Evolutionary conservation across 176 grass and related monocot genomes (phyloP), one percentile per base, ranked within the genome.

Genomic region (Dactylis glomerata): DNA sequence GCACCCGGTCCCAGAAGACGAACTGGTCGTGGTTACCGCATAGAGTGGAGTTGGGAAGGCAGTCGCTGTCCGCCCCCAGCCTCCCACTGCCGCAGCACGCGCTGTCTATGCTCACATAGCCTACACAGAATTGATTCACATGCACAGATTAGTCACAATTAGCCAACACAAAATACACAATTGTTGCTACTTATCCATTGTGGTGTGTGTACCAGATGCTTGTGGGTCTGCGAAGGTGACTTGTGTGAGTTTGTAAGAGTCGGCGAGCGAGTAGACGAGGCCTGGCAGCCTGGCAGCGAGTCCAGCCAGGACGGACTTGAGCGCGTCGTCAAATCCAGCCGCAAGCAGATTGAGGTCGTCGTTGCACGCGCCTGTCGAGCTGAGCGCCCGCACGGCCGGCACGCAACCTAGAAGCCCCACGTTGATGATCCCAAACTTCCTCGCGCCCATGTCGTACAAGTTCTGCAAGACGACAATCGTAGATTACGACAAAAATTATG

Each of bases 361-460:
- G 34, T 50, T 15, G 71, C 89, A 91, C 3, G 42, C 82, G 51
- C 62, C 89, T 1, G 46, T 34, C 19, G 77, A 31, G 81, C 33
- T 81, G 10, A 68, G 59, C 17, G 59, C 46, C 5, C 89, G 76
- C 78, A 63, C 76, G 0, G 9, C 0, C 16, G 89, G 89, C 9
- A 81, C 67, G 69, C 89, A 91, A 0, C 89, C 89, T 0, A 91
- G 47, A 0, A 51, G 76, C 0, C 89, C 89, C 6, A 82, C n/a
- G 81, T 88, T 88, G 50, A 88, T 46, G 72, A 91, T 75, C 19
- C 34, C 89, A 0, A 91, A 51, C 82, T 91, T 91, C 76, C 89
- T 81, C 23, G 85, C 81, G 17, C 89, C 89, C 45, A 88, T 12
- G 30, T 3, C 11, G 77, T 91, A 56, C 85, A 91, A 3, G 23